phyloP scores from a whole-genome alignment of 768 basidiomycete species.

The Coprinopsis cinerea region DNA sequence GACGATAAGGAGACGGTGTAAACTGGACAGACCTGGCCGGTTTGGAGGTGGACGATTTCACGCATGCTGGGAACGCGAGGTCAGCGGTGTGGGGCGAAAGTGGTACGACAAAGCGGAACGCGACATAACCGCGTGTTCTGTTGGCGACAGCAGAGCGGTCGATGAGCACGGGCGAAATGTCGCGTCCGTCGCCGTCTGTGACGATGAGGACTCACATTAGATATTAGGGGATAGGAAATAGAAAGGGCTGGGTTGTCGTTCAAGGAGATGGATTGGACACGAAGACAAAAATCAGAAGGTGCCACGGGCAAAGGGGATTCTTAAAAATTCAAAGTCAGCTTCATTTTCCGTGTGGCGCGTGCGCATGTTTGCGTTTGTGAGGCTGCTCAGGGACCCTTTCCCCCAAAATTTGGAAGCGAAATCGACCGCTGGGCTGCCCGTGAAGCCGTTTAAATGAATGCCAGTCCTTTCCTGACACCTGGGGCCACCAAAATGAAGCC shows the following conservation, averaged over 20 bases:
- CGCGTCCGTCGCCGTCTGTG: slow-evolving; percentile 16
- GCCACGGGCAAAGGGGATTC: slow-evolving; percentile 33
- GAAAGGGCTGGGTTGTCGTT: slow-evolving; percentile 35
- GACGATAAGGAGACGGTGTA: slow-evolving; percentile 2
- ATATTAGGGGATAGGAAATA: slow-evolving; percentile 27
- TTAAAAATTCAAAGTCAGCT: slow-evolving; percentile 41
- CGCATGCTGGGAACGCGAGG: slow-evolving; percentile 67
- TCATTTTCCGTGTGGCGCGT: slow-evolving; percentile 36
- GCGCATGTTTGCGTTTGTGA: slow-evolving; percentile 15
- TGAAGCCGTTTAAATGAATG: too few species aligned
- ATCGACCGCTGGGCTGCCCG: too few species aligned
- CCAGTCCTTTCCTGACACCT: not conserved
- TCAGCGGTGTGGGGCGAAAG: slow-evolving; percentile 19
- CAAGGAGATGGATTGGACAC: slow-evolving; percentile 39
- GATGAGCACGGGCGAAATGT: slow-evolving; percentile 1
- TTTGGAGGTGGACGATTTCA: slow-evolving; percentile 99
- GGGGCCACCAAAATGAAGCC: too few species aligned
- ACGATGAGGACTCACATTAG: slow-evolving; percentile 33
- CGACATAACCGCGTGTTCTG: slow-evolving; percentile 24
- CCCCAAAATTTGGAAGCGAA: not conserved
- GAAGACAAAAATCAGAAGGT: slow-evolving; percentile 38
- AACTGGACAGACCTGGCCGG: slow-evolving; percentile 79
- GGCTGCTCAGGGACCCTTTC: not conserved
- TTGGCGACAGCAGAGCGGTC: slow-evolving; percentile 7
- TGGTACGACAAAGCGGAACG: slow-evolving; percentile 45